These are phyloP conservation scores for Hypocreales sp. DNA, from an alignment of 2,329 filamentous ascomycete species.

Conservation along the genomic window DNA sequence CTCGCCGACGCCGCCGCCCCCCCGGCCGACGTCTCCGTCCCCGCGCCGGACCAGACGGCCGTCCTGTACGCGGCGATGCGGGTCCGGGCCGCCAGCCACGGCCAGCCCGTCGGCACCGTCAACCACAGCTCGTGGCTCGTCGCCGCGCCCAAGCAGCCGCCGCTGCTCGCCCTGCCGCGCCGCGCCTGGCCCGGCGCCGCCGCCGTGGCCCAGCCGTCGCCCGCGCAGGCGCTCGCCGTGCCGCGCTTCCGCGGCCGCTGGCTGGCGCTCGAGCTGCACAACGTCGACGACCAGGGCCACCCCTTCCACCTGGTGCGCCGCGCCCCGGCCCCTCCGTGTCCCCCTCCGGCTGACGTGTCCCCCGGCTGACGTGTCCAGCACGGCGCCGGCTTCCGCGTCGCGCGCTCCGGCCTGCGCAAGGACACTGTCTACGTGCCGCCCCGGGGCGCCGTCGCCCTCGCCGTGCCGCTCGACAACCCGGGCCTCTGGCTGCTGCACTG, in stretches of 20 bases:
- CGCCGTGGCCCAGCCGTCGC: conserved; percentile 5
- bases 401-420: no score
- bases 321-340: no score
- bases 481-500: conserved; percentile 23
- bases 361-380: no score
- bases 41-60: conserved; percentile 2
- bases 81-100: conserved; percentile 6
- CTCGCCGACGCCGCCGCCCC: conserved; percentile 2
- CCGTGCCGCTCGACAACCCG: conserved; percentile 18
- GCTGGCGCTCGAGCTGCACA: conserved; percentile 33
- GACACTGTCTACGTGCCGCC: conserved; percentile 16
- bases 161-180: conserved; percentile 5
- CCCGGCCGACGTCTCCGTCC: not conserved
- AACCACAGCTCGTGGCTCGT: conserved; percentile 9
- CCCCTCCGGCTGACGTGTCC: no score
- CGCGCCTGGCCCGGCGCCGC: conserved; percentile 5
- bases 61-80: conserved; percentile 8
- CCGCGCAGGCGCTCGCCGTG: conserved; percentile 4
- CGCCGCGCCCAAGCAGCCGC: conserved; percentile 2
- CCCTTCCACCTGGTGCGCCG: conserved; percentile 32
- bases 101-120: conserved; percentile 8
- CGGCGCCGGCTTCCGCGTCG: conserved; percentile 7
- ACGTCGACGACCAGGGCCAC: conserved; percentile 31
- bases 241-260: conserved; percentile 14
- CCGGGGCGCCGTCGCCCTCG: conserved; percentile 18